Evolutionary conservation across 495 filamentous ascomycete genomes (phyloP).

Genomic region (Daldinia caldariorum): DNA sequence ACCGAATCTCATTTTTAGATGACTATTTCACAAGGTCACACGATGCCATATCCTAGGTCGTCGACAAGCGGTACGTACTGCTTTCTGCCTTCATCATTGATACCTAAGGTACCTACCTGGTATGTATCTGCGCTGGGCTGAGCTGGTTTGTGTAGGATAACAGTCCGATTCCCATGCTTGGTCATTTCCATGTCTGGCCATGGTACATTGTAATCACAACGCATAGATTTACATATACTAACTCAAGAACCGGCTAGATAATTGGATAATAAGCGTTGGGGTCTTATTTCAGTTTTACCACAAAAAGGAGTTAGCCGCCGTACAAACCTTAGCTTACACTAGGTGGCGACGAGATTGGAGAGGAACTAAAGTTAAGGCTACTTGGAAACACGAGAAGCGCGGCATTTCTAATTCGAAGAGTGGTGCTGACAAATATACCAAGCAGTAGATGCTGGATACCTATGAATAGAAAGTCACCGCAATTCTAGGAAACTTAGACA

Average conservation of each 20-base stretch:
- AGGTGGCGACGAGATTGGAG: conserved; percentile 7
- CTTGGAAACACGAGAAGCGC: conserved; percentile 10
- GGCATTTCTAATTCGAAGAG: not conserved
- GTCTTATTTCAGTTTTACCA: not conserved
- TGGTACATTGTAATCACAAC: not conserved
- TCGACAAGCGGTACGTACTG: conserved; percentile 6
- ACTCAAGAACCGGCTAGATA: not conserved
- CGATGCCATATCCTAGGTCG: not conserved
- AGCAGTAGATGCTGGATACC: not conserved
- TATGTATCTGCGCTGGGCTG: conserved; percentile 4
- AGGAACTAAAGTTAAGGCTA: conserved; percentile 7
- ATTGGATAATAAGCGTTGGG: not conserved
- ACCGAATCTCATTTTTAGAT: not conserved
- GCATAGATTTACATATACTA: not conserved
- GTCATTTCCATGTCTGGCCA: not conserved
- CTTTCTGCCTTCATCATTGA: conserved; percentile 13
- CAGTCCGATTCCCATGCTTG: conserved; percentile 20
- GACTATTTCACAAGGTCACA: conserved; percentile 21
- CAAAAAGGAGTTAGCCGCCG: not conserved
- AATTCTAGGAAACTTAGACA: conserved; percentile 3
- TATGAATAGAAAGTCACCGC: conserved; percentile 25
- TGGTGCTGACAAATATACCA: conserved; percentile 16
- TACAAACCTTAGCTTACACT: conserved; percentile 15
- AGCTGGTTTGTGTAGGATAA: conserved; percentile 8
- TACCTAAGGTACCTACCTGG: not conserved